Conservation (phyloP, 1,284 basidiomycete species). For the Pseudozyma tsukubaensis region DNA sequence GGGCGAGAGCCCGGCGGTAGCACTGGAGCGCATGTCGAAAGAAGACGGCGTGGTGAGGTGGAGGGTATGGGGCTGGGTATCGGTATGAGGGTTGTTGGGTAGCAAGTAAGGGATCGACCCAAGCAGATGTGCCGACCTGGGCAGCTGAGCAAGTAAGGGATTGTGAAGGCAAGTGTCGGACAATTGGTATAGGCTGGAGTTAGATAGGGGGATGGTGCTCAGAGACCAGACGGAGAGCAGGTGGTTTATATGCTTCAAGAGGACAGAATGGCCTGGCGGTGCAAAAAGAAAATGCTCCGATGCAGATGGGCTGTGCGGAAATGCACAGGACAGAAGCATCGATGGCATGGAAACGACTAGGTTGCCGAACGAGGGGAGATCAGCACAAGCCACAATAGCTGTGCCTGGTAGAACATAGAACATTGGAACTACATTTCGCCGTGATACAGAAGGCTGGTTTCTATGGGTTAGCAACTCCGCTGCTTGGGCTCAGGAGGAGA, state of each 20-base stretch:
- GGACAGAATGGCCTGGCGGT: background rate
- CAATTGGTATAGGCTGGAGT: background rate
- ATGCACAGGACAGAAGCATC: background rate
- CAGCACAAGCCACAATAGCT: slow-evolving; percentile 1
- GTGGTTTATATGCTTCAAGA: slow-evolving; percentile 2
- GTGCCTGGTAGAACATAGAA: slow-evolving; percentile 6
- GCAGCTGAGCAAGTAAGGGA: background rate
- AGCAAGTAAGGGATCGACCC: background rate
- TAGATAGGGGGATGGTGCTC: background rate
- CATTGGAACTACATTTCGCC: slow-evolving; percentile 4
- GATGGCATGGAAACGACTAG: background rate
- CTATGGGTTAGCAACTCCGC: background rate
- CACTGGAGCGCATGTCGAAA: slow-evolving; percentile 35
- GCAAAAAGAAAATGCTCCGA: background rate
- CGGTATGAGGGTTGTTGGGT: background rate
- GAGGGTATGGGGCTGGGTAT: background rate
- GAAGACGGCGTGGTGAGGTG: background rate
- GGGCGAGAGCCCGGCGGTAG: slow-evolving; percentile 39
- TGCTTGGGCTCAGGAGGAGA: background rate
- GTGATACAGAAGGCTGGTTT: background rate
- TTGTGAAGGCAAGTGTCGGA: background rate
- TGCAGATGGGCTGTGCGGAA: background rate
- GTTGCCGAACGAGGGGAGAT: slow-evolving; percentile 4
- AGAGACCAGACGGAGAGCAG: background rate
- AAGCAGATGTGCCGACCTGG: slow-evolving; percentile 10